Evolutionary conservation across 2,329 filamentous ascomycete species (phyloP), one percentile per base, ranked within the genome.

Genomic region (Ascochyta fabae): DNA sequence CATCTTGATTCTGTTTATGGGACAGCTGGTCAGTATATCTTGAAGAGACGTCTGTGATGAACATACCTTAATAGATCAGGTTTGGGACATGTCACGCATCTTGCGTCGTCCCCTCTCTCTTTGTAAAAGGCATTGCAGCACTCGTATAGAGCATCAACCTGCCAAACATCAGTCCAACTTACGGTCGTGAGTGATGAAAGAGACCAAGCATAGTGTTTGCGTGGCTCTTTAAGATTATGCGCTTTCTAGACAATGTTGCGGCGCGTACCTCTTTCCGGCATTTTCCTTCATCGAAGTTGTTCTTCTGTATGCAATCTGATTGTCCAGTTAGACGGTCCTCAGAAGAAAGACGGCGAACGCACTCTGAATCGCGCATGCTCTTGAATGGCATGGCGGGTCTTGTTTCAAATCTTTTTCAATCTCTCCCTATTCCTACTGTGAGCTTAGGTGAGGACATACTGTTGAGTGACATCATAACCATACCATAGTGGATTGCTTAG

Each of bases 281-380:
- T 71, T 88, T 96, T 39, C 86, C 86, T 77, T 98, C 92, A 57
- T 96, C 86, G 79, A 90, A 98, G 49, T 86, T 87, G 75, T 93
- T 93, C 76, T 88, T 94, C 42, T 85, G 86, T 59, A 99, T 81
- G 71, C 95, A 99, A 66, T 88, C 92, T 96, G 43, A 10, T 7
- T 16, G 24, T 23, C 38, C 15, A 44, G 40, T 48, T 23, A 40
- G 43, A 19, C 3, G 8, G 22, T n/a, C 12, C 12, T 24, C 23
- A 16, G 7, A 33, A 13, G 9, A 12, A 43, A 22, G n/a, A 8
- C 40, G 24, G 8, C 13, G 19, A 12, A 57, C 65, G 26, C 58
- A 95, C 93, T 85, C 85, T 97, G 93, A 58, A 97, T 96, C 8
- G 91, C 92, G 78, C 93, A 97, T 59, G 93, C 94, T 71, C 89